phyloP scores from a whole-genome alignment of 78 protist species.

The Andalucia godoyi region DNA sequence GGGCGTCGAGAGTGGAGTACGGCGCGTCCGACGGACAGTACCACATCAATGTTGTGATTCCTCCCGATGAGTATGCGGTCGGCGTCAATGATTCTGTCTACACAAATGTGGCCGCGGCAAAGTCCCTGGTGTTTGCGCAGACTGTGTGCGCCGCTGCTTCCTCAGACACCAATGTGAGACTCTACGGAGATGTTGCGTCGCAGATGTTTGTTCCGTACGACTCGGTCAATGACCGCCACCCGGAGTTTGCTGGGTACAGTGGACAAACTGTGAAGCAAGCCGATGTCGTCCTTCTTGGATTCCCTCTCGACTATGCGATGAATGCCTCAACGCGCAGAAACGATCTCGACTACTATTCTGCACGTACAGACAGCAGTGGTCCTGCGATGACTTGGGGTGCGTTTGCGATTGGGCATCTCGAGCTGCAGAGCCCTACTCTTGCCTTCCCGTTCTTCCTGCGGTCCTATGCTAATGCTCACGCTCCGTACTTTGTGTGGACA shows the following conservation, averaged over 20 bases:
- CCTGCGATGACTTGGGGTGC: slow-evolving; percentile 31
- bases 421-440: too few relatives aligned
- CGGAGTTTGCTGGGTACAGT: slow-evolving; percentile 10
- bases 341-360: slow-evolving; percentile 10
- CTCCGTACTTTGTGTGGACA: neutral
- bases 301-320: slow-evolving; percentile 6
- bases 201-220: neutral
- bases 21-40: neutral
- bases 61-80: slow-evolving; percentile 11
- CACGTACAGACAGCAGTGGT: neutral
- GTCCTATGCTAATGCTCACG: neutral
- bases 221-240: neutral
- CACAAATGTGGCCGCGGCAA: slow-evolving; percentile 19
- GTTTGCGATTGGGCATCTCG: slow-evolving; percentile 12
- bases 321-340: neutral
- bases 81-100: slow-evolving; percentile 12
- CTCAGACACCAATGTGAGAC: neutral
- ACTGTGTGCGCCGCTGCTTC: neutral
- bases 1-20: neutral
- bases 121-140: neutral
- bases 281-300: slow-evolving; percentile 24
- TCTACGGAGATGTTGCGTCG: neutral
- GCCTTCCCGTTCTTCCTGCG: neutral
- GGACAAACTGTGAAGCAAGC: slow-evolving; percentile 29
- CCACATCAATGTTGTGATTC: neutral